Base-by-base conservation (phyloP, 2,329 filamentous ascomycete genomes). In the Trichoderma sp. region DNA sequence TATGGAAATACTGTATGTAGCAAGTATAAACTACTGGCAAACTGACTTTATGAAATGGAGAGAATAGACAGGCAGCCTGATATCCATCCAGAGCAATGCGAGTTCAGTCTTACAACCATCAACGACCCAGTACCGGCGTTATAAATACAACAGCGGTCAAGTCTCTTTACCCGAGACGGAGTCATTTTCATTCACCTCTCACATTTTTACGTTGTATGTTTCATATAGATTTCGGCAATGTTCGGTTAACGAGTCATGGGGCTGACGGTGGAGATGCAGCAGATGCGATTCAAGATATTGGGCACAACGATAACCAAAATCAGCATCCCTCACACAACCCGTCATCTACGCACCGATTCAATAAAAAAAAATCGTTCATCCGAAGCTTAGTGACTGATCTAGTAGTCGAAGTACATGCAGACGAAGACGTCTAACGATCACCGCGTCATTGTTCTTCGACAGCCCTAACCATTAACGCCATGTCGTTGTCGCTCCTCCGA, bases 231-330 rank as follows among this genome's bases (percentile, higher is more conserved):
- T 57, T 57, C 63, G 63, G 63, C 52, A 65, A 65, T 65, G 63
- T 57, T 65, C 63, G 63, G 63, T 22, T 65, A 65, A 57, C 29
- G 63, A 56, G 63, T 65, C 37, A 65, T 56, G 37, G 32, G 4
- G 35, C n/a, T 7, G 27, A 17, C 29, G 37, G 63, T 57, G 37
- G 63, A 35, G 50, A 35, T 35, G 8, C 13, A 37, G 19, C 27
- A 57, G 25, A n/a, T 19, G 57, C 60, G 25, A 64, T 42, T 15
- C n/a, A 29, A 34, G 34, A n/a, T 32, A 39, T n/a, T 22, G 39
- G 19, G 60, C 25, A 39, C 35, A 34, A 6, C 15, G 22, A 53
- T 27, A 8, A 50, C 29, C 6, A 15, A 27, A 6, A 22, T 19
- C 19, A 19, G 27, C 5, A 52, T n/a, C 17, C 50, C 15, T 22